Evolutionary conservation across 495 filamentous ascomycete species (phyloP), one percentile per base, ranked within the genome.

Genomic region (Lasiosphaeriaceae sp.): DNA sequence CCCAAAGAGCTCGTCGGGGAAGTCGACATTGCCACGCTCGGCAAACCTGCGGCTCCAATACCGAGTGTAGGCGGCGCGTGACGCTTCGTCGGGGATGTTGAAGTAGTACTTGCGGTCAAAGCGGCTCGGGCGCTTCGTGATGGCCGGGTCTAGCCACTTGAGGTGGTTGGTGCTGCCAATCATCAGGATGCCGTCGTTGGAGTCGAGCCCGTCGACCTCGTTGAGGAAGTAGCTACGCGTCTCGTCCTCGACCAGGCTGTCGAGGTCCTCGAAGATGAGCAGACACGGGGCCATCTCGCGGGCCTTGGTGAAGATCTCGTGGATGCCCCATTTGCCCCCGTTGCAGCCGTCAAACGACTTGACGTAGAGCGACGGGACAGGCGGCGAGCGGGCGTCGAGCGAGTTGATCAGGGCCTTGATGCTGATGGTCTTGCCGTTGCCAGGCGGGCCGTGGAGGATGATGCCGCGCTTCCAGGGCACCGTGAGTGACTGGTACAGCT

Each of bases 101-200:
- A 85, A 84, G 48, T 74, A 64, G 55, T 83, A 84, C 59, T 84
- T 83, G 37, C 82, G 68, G 48, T 85, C 82, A 57, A 85, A 85
- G 21, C 82, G 67, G 52, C 74, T 76, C n/a, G 82, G 82, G 12
- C 82, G 69, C 54, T 79, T 81, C 8, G 80, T 75, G 50, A 85
- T 76, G 37, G 80, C 82, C 31, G 6, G 74, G 54, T 84, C 82
- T 1, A 82, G 66, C 24, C 54, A 58, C 6, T 74, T 76, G 11
- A 80, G 57, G 56, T 84, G 70, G 57, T 85, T 85, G 11, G 82
- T 84, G 21, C 65, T 77, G 4, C 76, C 82, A 21, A 85, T 68
- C 71, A 84, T 82, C 45, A 84, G 61, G 31, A 85, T 80, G 17
- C 81, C 82, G 58, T 84, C 75, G 53, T 85, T 85, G 47, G 72